Base-by-base conservation (phyloP, 2,329 filamentous ascomycete genomes). In the Endothia cerciana region DNA sequence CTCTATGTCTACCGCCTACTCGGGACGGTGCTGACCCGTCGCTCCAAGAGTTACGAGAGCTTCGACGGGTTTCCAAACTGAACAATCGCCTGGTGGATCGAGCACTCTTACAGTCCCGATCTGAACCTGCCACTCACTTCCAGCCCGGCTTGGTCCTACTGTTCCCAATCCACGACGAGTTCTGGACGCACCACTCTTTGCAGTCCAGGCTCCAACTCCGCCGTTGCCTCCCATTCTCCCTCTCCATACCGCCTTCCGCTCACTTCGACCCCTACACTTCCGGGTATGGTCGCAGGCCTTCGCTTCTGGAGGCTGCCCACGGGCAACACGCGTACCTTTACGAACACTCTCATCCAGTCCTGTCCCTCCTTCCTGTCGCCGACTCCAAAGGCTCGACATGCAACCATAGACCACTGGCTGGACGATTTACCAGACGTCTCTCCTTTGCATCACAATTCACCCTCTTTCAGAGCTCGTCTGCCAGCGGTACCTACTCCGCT, bases 371-470 rank as follows among this genome's bases (percentile, higher is more conserved):
- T 60, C 28, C 58, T 60, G 4, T 33, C 41, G 25, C 58, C 58
- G 11, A 40, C 43, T 13, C 15, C 30, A n/a, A 28, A 7, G 5
- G 57, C 22, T n/a, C 57, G 25, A 28, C 15, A 19, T 25, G 22
- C 25, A 43, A 40, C 65, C 57, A 36, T 64, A 47, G 47, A 49
- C 41, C 40, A 57, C 3, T 66, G 65, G 65, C 22, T 66, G 13
- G 43, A 45, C 28, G 43, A 66, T 41, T 38, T 66, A 2, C 28
- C 62, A 53, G 40, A 51, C 47, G 11, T 62, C 36, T 17, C 49
- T 43, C 65, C 62, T 64, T 47, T 28, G 7, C 57, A 22, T 59
- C 56, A 22, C 1, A 13, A n/a, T 1, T 38, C 36, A 5, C 19
- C 57, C n/a, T 45, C 8, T 7, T 43, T 38, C 40, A 22, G 38